Evolutionary conservation across 2,329 filamentous ascomycete genomes (phyloP).

Genomic region (Penicillium sp.): DNA sequence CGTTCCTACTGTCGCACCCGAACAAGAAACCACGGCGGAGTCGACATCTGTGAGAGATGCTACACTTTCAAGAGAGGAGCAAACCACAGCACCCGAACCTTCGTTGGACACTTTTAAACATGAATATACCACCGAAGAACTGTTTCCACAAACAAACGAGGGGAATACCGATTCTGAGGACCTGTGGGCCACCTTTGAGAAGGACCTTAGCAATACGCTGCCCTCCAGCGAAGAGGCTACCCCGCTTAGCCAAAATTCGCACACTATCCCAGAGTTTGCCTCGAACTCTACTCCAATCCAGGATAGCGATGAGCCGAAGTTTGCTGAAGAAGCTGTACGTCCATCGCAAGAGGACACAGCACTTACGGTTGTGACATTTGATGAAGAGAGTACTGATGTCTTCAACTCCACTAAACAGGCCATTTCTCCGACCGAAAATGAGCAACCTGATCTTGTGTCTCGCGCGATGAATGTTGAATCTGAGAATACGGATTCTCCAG

Average conservation of each 20-base stretch:
- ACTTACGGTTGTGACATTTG: background rate
- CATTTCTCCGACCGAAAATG: conserved; percentile 5
- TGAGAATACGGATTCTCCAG: background rate
- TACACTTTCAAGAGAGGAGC: background rate
- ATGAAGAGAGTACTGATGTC: background rate
- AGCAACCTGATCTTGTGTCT: background rate
- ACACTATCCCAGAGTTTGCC: background rate
- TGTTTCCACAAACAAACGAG: background rate
- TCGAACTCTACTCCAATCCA: background rate
- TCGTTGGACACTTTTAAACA: background rate
- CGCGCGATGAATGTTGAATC: background rate
- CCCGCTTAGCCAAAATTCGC: background rate
- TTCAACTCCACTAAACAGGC: background rate
- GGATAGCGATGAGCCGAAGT: background rate
- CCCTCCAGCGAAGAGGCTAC: background rate
- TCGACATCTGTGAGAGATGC: background rate
- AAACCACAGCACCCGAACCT: background rate
- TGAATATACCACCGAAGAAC: background rate
- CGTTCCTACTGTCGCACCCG: background rate
- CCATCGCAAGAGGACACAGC: background rate
- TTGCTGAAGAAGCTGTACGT: background rate
- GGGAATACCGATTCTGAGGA: background rate
- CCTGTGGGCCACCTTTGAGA: conserved; percentile 1
- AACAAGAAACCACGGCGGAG: background rate
- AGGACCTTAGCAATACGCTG: background rate